phyloP scores from a whole-genome alignment of 2,329 filamentous ascomycete genomes.

The Scopulariopsis brevicaulis region DNA sequence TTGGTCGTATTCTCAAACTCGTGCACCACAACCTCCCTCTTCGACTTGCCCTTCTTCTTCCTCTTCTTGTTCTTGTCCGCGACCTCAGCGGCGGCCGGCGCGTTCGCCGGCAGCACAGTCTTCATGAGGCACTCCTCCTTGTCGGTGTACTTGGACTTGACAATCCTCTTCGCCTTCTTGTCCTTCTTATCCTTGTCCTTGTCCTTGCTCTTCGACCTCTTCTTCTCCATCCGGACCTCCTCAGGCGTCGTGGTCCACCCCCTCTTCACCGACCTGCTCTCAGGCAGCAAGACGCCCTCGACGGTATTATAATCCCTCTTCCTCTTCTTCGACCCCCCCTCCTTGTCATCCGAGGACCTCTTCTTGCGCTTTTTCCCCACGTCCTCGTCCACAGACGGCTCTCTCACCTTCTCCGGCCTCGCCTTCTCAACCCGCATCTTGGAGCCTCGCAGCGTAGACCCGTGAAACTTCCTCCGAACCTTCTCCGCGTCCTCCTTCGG shows the following conservation, averaged over 20 bases:
- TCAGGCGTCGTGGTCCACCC: conserved; percentile 70
- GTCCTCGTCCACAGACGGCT: conserved; percentile 17
- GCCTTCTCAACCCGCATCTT: conserved; percentile 83
- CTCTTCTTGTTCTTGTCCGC: conserved; percentile 39
- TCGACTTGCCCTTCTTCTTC: conserved; percentile 40
- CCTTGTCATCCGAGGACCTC: conserved; percentile 19
- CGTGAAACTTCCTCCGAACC: conserved; percentile 82
- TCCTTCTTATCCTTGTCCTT: conserved; percentile 37
- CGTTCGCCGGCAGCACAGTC: conserved; percentile 51
- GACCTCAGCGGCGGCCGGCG: conserved; percentile 27
- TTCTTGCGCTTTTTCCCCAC: conserved; percentile 28
- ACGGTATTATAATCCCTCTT: conserved; percentile 40
- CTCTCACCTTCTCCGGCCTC: conserved; percentile 36
- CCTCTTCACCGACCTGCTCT: conserved; percentile 70
- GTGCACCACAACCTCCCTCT: conserved; percentile 58
- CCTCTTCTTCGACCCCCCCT: conserved; percentile 29
- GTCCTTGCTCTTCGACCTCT: conserved; percentile 30
- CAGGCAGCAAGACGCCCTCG: conserved; percentile 59
- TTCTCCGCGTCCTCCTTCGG: conserved; percentile 78
- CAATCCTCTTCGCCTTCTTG: conserved; percentile 44
- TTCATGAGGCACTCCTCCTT: conserved; percentile 77
- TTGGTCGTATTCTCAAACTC: conserved; percentile 83
- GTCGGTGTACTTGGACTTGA: conserved; percentile 70
- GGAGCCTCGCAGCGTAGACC: conserved; percentile 68
- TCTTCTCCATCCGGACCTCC: conserved; percentile 33